Evolutionary conservation across 2,329 filamentous ascomycete species (phyloP).

Genomic region (Paramyrothecium sp.): DNA sequence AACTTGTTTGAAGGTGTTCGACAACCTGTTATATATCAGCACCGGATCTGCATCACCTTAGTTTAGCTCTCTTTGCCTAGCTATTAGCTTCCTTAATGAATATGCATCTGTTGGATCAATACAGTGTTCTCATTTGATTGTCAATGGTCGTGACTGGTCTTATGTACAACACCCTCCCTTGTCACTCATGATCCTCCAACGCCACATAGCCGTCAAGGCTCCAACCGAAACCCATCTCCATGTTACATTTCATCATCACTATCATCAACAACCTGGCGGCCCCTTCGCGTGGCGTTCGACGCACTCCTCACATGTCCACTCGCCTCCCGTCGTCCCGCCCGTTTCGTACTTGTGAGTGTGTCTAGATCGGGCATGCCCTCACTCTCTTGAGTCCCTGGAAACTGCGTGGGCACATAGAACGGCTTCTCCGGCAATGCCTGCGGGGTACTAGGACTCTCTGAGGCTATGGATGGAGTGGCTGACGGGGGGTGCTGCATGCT

Average conservation of each 20-base stretch:
- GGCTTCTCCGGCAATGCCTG: constrained; percentile 19
- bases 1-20: not conserved
- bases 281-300: constrained; percentile 19
- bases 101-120: too few species aligned
- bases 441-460: constrained; percentile 16
- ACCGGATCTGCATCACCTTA: too few species aligned
- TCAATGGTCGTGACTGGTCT: too few species aligned
- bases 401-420: constrained; percentile 36
- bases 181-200: too few species aligned
- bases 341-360: constrained; percentile 15
- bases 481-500: constrained; percentile 30
- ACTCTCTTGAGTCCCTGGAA: constrained; percentile 39
- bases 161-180: too few species aligned
- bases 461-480: constrained; percentile 21
- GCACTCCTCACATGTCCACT: constrained; percentile 6
- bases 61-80: too few species aligned
- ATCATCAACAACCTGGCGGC: constrained; percentile 26
- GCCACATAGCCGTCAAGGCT: not conserved
- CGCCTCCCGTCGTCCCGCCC: constrained; percentile 4
- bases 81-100: too few species aligned
- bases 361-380: constrained; percentile 36
- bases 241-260: constrained; percentile 26
- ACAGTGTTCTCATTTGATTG: too few species aligned
- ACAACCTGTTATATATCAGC: constrained; percentile 1
- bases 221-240: not conserved